Evolutionary conservation across 2,329 filamentous ascomycete genomes (phyloP), one percentile per base, ranked within the genome.

Genomic region (Alternaria dauci): DNA sequence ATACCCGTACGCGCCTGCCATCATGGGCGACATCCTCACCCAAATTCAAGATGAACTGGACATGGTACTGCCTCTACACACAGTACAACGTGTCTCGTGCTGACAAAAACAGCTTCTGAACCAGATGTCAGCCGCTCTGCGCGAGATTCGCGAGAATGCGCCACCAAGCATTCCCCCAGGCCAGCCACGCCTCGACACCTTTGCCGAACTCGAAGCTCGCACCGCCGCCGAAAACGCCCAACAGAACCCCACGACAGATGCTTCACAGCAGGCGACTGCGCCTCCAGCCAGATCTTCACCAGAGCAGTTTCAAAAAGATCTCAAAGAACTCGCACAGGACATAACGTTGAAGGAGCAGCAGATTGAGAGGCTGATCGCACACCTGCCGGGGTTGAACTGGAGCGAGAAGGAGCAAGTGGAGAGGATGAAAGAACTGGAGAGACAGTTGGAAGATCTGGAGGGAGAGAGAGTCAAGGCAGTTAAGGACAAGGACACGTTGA

Each of bases 21-120:
- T 41, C 58, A 93, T 93, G 88, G 86, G 86, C 28, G 92, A 96
- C 75, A 85, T 90, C 63, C 84, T 96, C 59, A 94, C 92, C 1
- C 92, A 95, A 78, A 84, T 95, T 59, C 92, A 96, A 79, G 91
- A 95, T 81, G 89, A 91, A 78, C 87, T 94, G 62, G 92, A 95
- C 73, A 88, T 93, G 85, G 91, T 92, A 81, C 34, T 44, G 20
- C 25, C 23, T 28, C 28, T 23, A 20, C 30, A 30, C 47, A 44
- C n/a, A 43, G 20, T 43, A 47, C 23, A 34, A 16, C 11, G 9
- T 26, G 30, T 48, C 39, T 39, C 54, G 14, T 47, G 41, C 48
- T 58, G 16, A 64, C 36, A 18, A 16, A 12, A 7, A 18, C 62
- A 84, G 81, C 79, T 84, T 38, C 75, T 82, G 20, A 80, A 81